Evolutionary conservation across 2,329 filamentous ascomycete genomes (phyloP), one percentile per base, ranked within the genome.

Genomic region (Periglandula ipomoeae): DNA sequence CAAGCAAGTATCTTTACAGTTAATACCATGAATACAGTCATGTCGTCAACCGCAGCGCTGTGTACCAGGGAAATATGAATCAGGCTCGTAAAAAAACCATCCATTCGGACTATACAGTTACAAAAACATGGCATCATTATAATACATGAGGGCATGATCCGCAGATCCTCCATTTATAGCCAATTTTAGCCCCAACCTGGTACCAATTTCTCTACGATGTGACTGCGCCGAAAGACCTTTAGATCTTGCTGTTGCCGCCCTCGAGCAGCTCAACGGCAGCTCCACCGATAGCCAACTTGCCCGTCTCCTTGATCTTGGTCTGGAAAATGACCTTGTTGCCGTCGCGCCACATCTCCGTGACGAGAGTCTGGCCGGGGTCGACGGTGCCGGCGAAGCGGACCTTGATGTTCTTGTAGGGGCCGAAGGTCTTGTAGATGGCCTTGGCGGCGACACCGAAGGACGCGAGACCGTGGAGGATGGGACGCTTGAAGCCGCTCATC

Each of bases 391-490:
- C 88, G 65, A 95, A 95, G 55, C 89, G 77, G 22, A 94, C 89
- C 76, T 95, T 95, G 72, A 95, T 83, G 72, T 89, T 95, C 76
- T 86, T 88, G 72, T 86, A 89, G 42, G 78, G 70, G 4, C 93
- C 93, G 61, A 83, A 97, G 10, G 76, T 84, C 69, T 89, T 79
- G 65, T 90, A 85, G 35, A 98, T 82, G 52, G 91, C 89, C 77
- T 95, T 96, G 55, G 85, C 88, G 15, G 87, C 84, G 56, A 97
- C 81, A 58, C 93, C 93, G 61, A 98, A 91, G 65, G 84, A 93
- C 78, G 89, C 95, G 34, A 98, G 81, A n/a, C 93, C 93, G 73
- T 98, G 93, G 47, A 98, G 75, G 64, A 98, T 98, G 11, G 93
- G 93, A 24, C 75, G 81, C 71, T 93, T 86, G 81, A 98, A 98